Percentiles rank a stretch among this genome's conserved stretches.
Evolutionary conservation across 2,329 filamentous ascomycete species (phyloP).

Genomic region (Aspergillus vadensis): DNA sequence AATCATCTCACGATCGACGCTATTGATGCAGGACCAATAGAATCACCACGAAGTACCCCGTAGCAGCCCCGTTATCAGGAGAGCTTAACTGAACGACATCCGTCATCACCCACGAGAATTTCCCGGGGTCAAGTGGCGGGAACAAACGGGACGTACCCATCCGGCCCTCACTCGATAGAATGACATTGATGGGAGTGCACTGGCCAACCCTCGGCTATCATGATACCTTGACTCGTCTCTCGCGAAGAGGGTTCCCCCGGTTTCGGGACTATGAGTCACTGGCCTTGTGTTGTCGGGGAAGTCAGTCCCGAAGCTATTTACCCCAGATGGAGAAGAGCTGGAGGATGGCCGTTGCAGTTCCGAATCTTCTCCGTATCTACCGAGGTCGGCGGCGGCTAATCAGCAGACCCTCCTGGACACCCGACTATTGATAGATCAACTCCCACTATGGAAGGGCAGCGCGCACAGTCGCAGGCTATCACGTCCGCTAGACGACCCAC

Average conservation of each 20-base stretch:
- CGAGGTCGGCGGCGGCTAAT: neutral
- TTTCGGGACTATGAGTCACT: neutral
- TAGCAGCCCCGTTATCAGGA: neutral
- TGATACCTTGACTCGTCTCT: neutral
- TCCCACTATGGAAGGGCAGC: neutral
- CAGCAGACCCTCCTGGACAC: neutral
- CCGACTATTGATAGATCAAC: neutral
- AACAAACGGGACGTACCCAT: neutral
- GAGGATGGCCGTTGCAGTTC: neutral
- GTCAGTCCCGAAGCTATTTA: neutral
- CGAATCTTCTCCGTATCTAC: neutral
- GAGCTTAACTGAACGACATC: conserved; percentile 3
- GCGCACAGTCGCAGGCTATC: neutral
- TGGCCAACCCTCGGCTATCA: neutral
- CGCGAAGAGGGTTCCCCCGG: neutral
- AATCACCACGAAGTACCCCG: neutral
- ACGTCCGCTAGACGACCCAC: neutral
- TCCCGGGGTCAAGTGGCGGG: neutral
- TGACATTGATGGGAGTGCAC: neutral
- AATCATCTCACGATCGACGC: neutral
- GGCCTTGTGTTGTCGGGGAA: neutral
- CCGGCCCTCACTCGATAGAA: neutral
- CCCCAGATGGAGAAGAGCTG: neutral
- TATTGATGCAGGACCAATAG: neutral
- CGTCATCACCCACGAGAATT: neutral